Conservation (phyloP, 305 asterid genomes). For the Rubia tinctorum region DNA sequence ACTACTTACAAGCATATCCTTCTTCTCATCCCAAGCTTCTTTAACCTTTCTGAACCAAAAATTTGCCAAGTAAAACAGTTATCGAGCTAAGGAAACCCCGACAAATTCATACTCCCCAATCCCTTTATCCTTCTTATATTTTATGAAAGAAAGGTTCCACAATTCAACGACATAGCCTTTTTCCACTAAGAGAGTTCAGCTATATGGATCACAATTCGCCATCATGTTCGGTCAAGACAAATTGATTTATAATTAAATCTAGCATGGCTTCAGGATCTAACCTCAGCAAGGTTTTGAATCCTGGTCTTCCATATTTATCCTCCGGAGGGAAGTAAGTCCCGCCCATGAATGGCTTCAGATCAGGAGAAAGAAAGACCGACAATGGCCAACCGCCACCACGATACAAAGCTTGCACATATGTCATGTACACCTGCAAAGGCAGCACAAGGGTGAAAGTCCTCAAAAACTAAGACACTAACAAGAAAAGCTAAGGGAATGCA, state of each 20-base stretch:
- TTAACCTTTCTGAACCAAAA: conserved; percentile 46
- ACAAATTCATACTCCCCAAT: background rate
- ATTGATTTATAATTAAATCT: background rate
- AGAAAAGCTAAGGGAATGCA: background rate
- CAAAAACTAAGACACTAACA: background rate
- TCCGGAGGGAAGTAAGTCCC: conserved; percentile 98
- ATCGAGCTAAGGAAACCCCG: background rate
- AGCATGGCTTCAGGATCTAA: conserved; percentile 18
- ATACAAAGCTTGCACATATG: conserved; percentile 86
- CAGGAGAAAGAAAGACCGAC: conserved; percentile 85
- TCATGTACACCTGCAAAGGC: conserved; percentile 79
- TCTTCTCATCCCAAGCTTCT: conserved; percentile 35
- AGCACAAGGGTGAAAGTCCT: conserved; percentile 8
- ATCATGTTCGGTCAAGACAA: background rate
- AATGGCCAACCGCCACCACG: conserved; percentile 99
- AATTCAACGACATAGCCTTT: background rate
- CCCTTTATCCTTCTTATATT: background rate
- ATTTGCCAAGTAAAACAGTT: background rate
- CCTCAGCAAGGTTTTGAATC: conserved; percentile 89
- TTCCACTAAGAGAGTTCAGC: background rate
- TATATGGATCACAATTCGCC: background rate
- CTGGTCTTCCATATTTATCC: conserved; percentile 90
- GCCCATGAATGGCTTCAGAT: conserved; percentile 94
- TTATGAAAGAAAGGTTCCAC: background rate
- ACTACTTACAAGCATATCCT: conserved; percentile 55